phyloP scores from a whole-genome alignment of 208 protist species.

The Wallacemonas sp. region DNA sequence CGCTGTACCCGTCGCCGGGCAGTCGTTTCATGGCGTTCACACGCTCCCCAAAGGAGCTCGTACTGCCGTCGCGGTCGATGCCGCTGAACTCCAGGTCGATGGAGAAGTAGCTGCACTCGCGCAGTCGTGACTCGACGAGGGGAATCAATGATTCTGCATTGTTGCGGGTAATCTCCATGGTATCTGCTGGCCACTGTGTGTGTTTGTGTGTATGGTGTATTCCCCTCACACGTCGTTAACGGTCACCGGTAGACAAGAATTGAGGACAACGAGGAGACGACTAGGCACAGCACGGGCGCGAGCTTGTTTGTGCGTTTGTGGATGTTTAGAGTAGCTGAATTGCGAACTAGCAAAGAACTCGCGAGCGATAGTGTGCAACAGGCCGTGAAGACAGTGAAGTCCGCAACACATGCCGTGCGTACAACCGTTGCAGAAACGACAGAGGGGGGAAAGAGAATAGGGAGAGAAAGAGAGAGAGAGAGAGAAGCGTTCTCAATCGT shows the following conservation, averaged over 20 bases:
- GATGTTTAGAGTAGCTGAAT: background rate
- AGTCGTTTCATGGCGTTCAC: slow-evolving; percentile 17
- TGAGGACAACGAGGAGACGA: too few relatives aligned
- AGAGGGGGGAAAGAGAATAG: too few relatives aligned
- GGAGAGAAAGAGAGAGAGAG: background rate
- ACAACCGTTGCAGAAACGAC: too few relatives aligned
- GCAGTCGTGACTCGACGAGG: slow-evolving; percentile 21
- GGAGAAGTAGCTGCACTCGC: slow-evolving; percentile 36
- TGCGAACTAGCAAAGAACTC: background rate
- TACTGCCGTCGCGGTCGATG: slow-evolving; percentile 22
- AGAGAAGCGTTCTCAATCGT: too few relatives aligned
- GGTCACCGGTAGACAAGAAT: too few relatives aligned
- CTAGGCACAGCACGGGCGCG: too few relatives aligned
- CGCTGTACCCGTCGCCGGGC: slow-evolving; percentile 30
- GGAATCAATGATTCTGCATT: slow-evolving; percentile 27
- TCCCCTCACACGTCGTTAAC: slow-evolving; percentile 3
- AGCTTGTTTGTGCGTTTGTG: slow-evolving; percentile 14
- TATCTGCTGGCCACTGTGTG: background rate
- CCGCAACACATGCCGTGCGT: too few relatives aligned
- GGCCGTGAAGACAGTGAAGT: too few relatives aligned
- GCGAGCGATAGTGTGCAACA: too few relatives aligned
- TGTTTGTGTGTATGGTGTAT: background rate
- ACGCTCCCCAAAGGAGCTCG: background rate
- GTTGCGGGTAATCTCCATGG: slow-evolving; percentile 35
- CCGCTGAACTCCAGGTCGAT: slow-evolving; percentile 73